phyloP scores from a whole-genome alignment of 2,329 filamentous ascomycete genomes.

The Dothistroma septosporum region DNA sequence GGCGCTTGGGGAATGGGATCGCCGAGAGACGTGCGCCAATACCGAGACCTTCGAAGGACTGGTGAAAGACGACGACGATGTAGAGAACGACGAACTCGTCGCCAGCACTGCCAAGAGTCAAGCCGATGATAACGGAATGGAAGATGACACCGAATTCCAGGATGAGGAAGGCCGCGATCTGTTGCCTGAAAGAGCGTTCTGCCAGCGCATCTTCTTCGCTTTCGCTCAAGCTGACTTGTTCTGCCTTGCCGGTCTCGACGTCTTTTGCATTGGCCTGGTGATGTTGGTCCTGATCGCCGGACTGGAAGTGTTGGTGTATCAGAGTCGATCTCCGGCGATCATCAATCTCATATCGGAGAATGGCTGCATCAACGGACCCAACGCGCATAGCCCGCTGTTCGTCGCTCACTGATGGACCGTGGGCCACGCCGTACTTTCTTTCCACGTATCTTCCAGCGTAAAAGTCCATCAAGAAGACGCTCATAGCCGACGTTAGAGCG shows the following conservation, averaged over 20 bases:
- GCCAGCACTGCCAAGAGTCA: constrained; percentile 64
- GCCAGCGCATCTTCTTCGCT: constrained; percentile 19
- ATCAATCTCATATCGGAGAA: constrained; percentile 20
- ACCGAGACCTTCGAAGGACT: constrained; percentile 89
- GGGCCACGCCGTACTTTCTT: constrained; percentile 42
- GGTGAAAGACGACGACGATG: constrained; percentile 74
- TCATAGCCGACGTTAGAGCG: constrained; percentile 45
- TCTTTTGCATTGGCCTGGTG: constrained; percentile 5
- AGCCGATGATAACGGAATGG: constrained; percentile 40
- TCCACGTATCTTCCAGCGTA: constrained; percentile 50
- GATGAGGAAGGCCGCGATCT: constrained; percentile 83
- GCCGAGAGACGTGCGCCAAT: constrained; percentile 77
- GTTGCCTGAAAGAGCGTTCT: constrained; percentile 57
- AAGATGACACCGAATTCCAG: constrained; percentile 87
- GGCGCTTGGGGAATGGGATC: constrained; percentile 68
- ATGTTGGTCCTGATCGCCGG: constrained; percentile 38
- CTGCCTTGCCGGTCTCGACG: constrained; percentile 12
- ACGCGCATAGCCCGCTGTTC: constrained; percentile 5
- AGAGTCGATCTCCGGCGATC: constrained; percentile 15
- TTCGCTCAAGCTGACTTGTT: constrained; percentile 16
- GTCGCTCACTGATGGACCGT: constrained; percentile 27
- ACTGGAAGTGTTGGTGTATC: constrained; percentile 41
- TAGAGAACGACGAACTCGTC: constrained; percentile 58
- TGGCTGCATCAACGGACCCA: constrained; percentile 26
- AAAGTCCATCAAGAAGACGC: constrained; percentile 52